Evolutionary conservation across 2,329 filamentous ascomycete genomes (phyloP).

Genomic region (Exophiala bonariae): DNA sequence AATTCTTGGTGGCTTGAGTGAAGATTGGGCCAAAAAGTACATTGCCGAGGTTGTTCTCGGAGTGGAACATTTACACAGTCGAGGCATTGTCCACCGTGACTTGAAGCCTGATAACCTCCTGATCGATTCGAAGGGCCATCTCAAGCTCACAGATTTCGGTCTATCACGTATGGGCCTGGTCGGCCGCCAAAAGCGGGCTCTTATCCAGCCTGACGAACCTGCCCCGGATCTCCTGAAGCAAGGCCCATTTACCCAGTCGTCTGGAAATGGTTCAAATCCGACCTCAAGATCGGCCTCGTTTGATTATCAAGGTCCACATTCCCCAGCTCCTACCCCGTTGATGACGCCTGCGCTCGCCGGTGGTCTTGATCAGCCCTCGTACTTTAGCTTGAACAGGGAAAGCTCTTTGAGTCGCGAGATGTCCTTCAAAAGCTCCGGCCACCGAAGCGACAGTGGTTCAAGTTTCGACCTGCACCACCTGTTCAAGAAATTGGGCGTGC

Average conservation of each 20-base stretch:
- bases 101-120: conserved; percentile 95
- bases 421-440: conserved; percentile 69
- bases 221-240: conserved; percentile 90
- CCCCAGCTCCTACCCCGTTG: conserved; percentile 79
- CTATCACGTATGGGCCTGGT: conserved; percentile 96
- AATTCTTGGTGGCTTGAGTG: conserved; percentile 82
- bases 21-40: conserved; percentile 98
- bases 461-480: conserved; percentile 82
- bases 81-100: conserved; percentile 94
- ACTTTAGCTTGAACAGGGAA: conserved; percentile 76
- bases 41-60: conserved; percentile 95
- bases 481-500: conserved; percentile 76
- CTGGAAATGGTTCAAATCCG: conserved; percentile 77
- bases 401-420: conserved; percentile 60
- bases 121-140: conserved; percentile 93
- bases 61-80: conserved; percentile 89
- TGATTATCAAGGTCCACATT: conserved; percentile 75
- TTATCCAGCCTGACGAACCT: conserved; percentile 76
- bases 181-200: conserved; percentile 89
- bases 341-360: conserved; percentile 75
- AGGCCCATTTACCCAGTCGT: conserved; percentile 77
- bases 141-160: conserved; percentile 97
- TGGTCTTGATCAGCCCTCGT: conserved; percentile 80
- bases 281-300: conserved; percentile 94
- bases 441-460: conserved; percentile 81